phyloP scores from a whole-genome alignment of 2,329 filamentous ascomycete genomes.

The Diaporthe vexans region DNA sequence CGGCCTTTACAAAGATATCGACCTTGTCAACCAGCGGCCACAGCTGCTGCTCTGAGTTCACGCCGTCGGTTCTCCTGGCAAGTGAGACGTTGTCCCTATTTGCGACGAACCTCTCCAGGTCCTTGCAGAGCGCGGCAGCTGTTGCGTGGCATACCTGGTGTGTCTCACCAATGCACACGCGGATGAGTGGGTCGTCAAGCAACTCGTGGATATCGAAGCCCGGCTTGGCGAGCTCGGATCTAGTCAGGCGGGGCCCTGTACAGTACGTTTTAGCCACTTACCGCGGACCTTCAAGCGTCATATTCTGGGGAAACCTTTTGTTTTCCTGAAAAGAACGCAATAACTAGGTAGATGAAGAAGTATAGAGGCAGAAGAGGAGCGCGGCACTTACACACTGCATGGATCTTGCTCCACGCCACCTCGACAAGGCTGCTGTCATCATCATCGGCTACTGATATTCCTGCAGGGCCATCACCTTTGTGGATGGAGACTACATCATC shows the following conservation, averaged over 20 bases:
- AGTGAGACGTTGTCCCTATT: slow-evolving; percentile 6
- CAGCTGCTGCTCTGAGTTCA: neutral
- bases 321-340: no score
- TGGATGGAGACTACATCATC: neutral
- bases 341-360: neutral
- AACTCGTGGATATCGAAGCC: neutral
- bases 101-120: neutral
- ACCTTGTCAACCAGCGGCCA: slow-evolving; percentile 21
- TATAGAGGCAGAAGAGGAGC: neutral
- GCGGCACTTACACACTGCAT: neutral
- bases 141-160: neutral
- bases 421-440: neutral
- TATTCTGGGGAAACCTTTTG: neutral
- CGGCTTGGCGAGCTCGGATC: neutral
- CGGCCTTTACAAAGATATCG: slow-evolving; percentile 13
- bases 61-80: neutral
- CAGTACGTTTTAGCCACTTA: neutral
- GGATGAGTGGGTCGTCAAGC: neutral
- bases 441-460: neutral
- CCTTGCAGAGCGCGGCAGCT: neutral
- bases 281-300: neutral
- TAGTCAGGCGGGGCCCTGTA: neutral
- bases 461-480: neutral
- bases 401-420: slow-evolving; percentile 10
- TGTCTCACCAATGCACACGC: neutral